phyloP scores from a whole-genome alignment of 805 yeast genomes.

The Saccharomycopsis javanensis region DNA sequence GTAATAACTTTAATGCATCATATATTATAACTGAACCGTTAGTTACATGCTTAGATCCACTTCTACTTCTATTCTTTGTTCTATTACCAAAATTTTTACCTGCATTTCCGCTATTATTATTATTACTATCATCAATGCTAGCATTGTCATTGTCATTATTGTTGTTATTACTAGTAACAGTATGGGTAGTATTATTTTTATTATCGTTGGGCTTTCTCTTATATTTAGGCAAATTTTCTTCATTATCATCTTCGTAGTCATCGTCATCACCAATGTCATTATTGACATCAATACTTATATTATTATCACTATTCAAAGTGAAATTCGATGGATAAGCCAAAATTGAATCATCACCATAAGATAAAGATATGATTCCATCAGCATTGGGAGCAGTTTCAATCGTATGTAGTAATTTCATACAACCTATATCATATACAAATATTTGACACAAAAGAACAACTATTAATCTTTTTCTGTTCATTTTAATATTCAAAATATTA shows the following conservation, averaged over 20 bases:
- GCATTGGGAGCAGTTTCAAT: conserved; percentile 48
- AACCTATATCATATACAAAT: conserved; percentile 80
- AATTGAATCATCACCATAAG: conserved; percentile 37
- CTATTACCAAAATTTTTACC: conserved; percentile 6
- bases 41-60: background rate
- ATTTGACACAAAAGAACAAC: conserved; percentile 75
- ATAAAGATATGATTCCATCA: conserved; percentile 25
- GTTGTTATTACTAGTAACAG: background rate
- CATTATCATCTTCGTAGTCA: background rate
- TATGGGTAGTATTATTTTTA: no score
- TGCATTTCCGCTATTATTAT: background rate
- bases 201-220: background rate
- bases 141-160: background rate
- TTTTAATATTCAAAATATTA: conserved; percentile 55
- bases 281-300: background rate
- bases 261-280: background rate
- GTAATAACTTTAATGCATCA: conserved; percentile 65
- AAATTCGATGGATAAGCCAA: conserved; percentile 46
- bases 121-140: background rate
- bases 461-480: conserved; percentile 74
- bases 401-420: conserved; percentile 72
- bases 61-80: conserved; percentile 20
- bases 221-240: background rate
- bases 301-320: background rate
- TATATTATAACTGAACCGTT: conserved; percentile 68